Percentiles rank a stretch among this genome's conserved stretches.
These are phyloP conservation scores for thale cress (Arabidopsis thaliana) DNA, from an alignment of 345 rosid genomes.

Conservation along the genomic window DNA sequence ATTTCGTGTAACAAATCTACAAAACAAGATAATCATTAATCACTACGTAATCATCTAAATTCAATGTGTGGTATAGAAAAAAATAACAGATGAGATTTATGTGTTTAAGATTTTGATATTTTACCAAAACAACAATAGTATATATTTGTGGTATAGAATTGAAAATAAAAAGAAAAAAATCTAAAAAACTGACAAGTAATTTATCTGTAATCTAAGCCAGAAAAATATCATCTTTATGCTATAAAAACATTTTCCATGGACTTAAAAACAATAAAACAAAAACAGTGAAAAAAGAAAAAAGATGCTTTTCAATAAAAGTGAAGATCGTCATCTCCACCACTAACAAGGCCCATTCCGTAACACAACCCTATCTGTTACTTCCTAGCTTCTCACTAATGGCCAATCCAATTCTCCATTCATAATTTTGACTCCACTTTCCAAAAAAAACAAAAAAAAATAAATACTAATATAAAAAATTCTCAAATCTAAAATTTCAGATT, in stretches of 20 bases:
- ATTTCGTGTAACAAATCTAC: background rate
- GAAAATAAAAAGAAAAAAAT: background rate
- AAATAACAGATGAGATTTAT: background rate
- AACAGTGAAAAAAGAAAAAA: background rate
- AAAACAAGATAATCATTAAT: background rate
- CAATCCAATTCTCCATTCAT: background rate
- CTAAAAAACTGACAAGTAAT: background rate
- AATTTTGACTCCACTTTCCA: conserved; percentile 22
- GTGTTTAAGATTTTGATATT: background rate
- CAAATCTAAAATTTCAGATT: background rate
- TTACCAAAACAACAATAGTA: background rate
- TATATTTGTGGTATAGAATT: background rate
- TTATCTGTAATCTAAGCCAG: background rate
- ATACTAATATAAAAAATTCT: background rate
- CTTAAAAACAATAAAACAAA: background rate
- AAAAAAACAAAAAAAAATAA: background rate
- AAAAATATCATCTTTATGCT: background rate
- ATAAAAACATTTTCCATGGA: background rate
- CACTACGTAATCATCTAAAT: background rate
- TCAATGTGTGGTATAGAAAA: background rate
- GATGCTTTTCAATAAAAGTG: background rate
- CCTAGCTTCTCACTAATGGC: conserved; percentile 18
- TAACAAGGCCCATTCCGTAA: conserved; percentile 32
- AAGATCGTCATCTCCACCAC: conserved; percentile 38
- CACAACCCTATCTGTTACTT: conserved; percentile 31